Evolutionary conservation across 164 flowering plant genomes (phyloP), one percentile per base, ranked within the genome.

Genomic region (Magnolia officinalis): DNA sequence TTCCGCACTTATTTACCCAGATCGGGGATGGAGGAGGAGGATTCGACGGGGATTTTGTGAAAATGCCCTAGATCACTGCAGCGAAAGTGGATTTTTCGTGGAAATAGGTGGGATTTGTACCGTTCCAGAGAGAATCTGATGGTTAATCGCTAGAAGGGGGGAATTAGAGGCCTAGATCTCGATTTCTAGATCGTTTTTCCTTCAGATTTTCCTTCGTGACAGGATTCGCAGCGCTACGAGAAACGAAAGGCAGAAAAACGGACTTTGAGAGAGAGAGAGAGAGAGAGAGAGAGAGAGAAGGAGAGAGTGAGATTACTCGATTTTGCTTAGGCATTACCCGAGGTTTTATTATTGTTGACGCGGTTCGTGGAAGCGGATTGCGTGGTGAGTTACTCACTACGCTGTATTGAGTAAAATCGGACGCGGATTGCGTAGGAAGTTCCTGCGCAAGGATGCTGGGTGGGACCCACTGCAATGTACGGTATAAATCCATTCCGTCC

Each of bases 111-210:
- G 24, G n/a, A n/a, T 19, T 70, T 0, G 58, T 70, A 50, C 58
- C 55, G 72, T 70, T 70, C 9, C 49, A 52, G 72, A n/a, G 72
- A 50, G 23, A 50, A 70, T 70, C 59, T n/a, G 26, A 50, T 21
- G 72, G 16, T 3, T 16, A 70, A 18, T 49, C 14, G 26, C 58
- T 70, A n/a, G 72, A 3, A 16, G 51, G 26, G 26, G 59, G 23
- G 72, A 70, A 49, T 70, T 50, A 14, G 16, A 18, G 50, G 24
- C 4, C 50, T 19, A 7, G n/a, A 37, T 16, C 1, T 29, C 71
- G 71, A 68, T 29, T 29, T 8, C 50, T 11, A 19, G 26, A 18
- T 13, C 20, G 21, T 11, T 26, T 68, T 18, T 49, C 50, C 11
- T 37, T 49, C 11, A 65, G 9, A 16, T 65, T n/a, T 37, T 3